Percentiles rank a stretch among this genome's conserved stretches.
Evolutionary conservation across 257 asterid genomes (phyloP).

Genomic region (Solanum tarapatanum): DNA sequence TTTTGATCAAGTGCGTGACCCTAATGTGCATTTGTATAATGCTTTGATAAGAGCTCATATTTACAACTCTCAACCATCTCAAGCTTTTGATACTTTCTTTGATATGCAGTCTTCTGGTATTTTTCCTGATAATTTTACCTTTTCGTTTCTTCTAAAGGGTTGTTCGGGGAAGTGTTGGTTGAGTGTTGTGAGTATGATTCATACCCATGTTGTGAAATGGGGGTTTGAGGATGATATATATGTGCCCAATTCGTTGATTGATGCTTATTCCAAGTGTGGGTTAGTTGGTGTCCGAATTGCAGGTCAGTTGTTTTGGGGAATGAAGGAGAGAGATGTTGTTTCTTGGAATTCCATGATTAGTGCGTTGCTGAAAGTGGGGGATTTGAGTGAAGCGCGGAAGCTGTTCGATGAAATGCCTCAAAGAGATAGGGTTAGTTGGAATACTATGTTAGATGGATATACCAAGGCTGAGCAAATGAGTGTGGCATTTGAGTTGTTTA

Average conservation of each 20-base stretch:
- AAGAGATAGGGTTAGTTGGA: slow-evolving; percentile 30
- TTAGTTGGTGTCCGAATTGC: slow-evolving; percentile 33
- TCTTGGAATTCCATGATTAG: slow-evolving; percentile 59
- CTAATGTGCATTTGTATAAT: slow-evolving; percentile 43
- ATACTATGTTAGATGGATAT: slow-evolving; percentile 23
- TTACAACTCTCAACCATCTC: slow-evolving; percentile 29
- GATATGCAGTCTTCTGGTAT: slow-evolving; percentile 41
- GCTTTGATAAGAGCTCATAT: slow-evolving; percentile 39
- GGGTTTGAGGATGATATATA: slow-evolving; percentile 42
- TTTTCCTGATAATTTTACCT: slow-evolving; percentile 53
- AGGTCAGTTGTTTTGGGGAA: slow-evolving; percentile 31
- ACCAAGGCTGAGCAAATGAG: slow-evolving; percentile 16
- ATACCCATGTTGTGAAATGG: slow-evolving; percentile 46
- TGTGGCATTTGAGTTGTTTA: slow-evolving; percentile 39
- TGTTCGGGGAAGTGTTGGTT: slow-evolving; percentile 24
- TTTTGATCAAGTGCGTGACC: slow-evolving; percentile 36
- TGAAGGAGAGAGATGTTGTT: slow-evolving; percentile 51
- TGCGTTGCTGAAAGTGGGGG: slow-evolving; percentile 17
- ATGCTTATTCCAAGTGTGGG: slow-evolving; percentile 58
- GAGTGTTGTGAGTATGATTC: slow-evolving; percentile 36
- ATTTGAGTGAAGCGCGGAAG: slow-evolving; percentile 12
- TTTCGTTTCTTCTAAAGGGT: slow-evolving; percentile 52
- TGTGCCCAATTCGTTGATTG: slow-evolving; percentile 57
- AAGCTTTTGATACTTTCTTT: slow-evolving; percentile 37
- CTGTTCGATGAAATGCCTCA: slow-evolving; percentile 26